Percentiles rank a stretch among this genome's conserved stretches.
phyloP scores from a whole-genome alignment of 495 filamentous ascomycete species.

The Schizothecium vesticola region DNA sequence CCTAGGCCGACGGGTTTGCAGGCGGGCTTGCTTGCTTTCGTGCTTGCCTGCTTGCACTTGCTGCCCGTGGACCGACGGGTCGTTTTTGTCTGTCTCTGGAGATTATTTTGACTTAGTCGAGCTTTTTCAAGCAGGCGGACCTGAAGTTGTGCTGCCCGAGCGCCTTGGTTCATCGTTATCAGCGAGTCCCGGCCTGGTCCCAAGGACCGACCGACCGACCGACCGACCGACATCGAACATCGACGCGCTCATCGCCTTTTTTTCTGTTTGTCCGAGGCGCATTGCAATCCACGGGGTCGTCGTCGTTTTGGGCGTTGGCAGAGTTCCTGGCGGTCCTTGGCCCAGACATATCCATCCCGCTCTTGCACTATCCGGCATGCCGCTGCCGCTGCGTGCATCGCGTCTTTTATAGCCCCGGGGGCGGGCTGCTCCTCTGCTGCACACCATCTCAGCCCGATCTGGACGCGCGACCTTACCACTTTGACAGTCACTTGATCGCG shows the following conservation, averaged over 20 bases:
- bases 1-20: not conserved
- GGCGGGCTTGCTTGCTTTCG: not conserved
- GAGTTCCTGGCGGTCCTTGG: not conserved
- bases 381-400: not conserved
- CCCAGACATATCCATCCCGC: not conserved
- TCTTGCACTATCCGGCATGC: not conserved
- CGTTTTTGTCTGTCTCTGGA: not conserved
- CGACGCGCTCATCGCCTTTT: not conserved
- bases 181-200: not conserved
- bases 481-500: slow-evolving; percentile 30
- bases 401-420: not conserved
- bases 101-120: not conserved
- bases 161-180: slow-evolving; percentile 1
- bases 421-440: not conserved
- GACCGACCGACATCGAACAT: not conserved
- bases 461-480: slow-evolving; percentile 22
- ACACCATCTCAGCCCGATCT: slow-evolving; percentile 22
- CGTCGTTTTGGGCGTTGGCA: too few relatives aligned
- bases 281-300: too few relatives aligned
- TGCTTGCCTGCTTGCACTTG: not conserved
- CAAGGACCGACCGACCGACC: not conserved
- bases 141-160: slow-evolving; percentile 6
- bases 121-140: slow-evolving; percentile 8
- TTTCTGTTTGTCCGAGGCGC: not conserved
- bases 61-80: not conserved